Conservation (phyloP, 805 yeast species). For the Kregervanrija fluxuum region DNA sequence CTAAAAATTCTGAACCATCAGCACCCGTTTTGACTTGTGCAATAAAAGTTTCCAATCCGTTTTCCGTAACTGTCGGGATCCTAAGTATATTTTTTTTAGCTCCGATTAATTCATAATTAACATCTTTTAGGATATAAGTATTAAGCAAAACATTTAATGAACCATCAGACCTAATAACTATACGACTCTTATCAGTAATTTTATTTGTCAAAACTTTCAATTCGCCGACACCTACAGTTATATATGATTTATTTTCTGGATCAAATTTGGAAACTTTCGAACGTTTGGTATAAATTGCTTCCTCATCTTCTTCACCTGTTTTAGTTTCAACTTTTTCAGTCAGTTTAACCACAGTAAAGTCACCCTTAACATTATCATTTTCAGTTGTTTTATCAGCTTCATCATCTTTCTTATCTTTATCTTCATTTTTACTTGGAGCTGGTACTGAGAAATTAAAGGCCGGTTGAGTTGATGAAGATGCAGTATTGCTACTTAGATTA, state of each 20-base stretch:
- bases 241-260: constrained; percentile 46
- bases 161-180: constrained; percentile 84
- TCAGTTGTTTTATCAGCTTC: constrained; percentile 29
- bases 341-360: constrained; percentile 39
- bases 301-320: constrained; percentile 87
- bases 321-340: constrained; percentile 45
- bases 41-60: constrained; percentile 61
- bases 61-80: constrained; percentile 53
- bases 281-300: constrained; percentile 51
- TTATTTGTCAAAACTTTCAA: constrained; percentile 62
- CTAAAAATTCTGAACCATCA: constrained; percentile 52
- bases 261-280: constrained; percentile 64
- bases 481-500: constrained; percentile 5
- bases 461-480: constrained; percentile 4
- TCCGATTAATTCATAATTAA: constrained; percentile 55
- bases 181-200: constrained; percentile 55
- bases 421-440: constrained; percentile 2
- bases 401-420: constrained; percentile 12
- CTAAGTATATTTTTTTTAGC: constrained; percentile 54
- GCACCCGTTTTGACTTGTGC: constrained; percentile 70
- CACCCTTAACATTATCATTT: constrained; percentile 41
- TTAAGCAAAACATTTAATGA: constrained; percentile 74
- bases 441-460: constrained; percentile 1
- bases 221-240: constrained; percentile 73
- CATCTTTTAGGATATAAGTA: constrained; percentile 46